phyloP scores from a whole-genome alignment of 2,329 filamentous ascomycete species.

The Myrmaecium sp. region DNA sequence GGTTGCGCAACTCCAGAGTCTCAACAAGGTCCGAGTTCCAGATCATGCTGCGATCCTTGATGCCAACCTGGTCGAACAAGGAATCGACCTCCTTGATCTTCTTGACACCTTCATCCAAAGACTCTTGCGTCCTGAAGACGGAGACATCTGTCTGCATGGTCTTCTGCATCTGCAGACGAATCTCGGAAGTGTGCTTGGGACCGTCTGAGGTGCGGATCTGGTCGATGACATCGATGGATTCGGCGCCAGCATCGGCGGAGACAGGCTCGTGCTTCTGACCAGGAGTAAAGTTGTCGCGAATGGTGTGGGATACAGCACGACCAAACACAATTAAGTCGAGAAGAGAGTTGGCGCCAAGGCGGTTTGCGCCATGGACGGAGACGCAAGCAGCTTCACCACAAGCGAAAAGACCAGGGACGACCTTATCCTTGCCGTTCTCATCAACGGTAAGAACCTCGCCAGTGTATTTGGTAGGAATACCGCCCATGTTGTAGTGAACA shows the following conservation, averaged over 20 bases:
- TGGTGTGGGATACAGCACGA: conserved; percentile 90
- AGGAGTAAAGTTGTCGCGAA: conserved; percentile 83
- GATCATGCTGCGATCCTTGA: conserved; percentile 98
- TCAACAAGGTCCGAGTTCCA: conserved; percentile 98
- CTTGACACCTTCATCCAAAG: conserved; percentile 78
- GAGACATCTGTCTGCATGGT: conserved; percentile 94
- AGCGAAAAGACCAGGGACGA: conserved; percentile 88
- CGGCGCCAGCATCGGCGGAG: conserved; percentile 70
- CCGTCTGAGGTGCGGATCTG: conserved; percentile 69
- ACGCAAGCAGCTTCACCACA: conserved; percentile 96
- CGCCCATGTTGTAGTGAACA: conserved; percentile 99
- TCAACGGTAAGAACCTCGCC: conserved; percentile 89
- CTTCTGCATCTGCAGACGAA: conserved; percentile 90
- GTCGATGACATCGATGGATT: conserved; percentile 76
- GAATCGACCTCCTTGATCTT: conserved; percentile 75
- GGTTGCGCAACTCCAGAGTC: conserved; percentile 85
- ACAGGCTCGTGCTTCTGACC: conserved; percentile 65
- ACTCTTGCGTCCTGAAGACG: conserved; percentile 91
- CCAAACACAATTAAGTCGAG: conserved; percentile 96
- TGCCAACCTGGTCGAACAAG: conserved; percentile 67
- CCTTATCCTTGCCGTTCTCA: conserved; percentile 70
- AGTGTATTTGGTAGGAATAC: conserved; percentile 94
- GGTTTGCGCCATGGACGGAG: conserved; percentile 95
- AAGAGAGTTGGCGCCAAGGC: conserved; percentile 93
- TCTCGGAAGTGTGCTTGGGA: conserved; percentile 72